Conservation (phyloP, 2,329 filamentous ascomycete genomes). For the Aspergillus neoniger region DNA sequence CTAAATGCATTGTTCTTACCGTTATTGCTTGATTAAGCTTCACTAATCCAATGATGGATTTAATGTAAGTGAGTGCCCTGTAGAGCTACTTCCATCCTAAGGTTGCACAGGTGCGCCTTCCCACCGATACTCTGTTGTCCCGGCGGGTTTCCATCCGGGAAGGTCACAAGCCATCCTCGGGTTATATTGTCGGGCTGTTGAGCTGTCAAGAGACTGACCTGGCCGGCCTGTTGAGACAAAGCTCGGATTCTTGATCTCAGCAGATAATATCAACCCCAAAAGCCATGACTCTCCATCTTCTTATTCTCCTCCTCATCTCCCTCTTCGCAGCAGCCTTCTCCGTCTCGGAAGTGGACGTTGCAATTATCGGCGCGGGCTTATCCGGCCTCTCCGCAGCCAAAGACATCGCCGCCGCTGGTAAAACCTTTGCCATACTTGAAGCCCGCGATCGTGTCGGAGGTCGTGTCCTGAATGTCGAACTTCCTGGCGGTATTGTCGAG, state of each 20-base stretch:
- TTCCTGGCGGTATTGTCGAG: constrained; percentile 20
- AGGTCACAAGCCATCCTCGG: too few relatives aligned
- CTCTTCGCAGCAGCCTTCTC: background rate
- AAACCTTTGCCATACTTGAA: constrained; percentile 5
- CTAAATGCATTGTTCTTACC: too few relatives aligned
- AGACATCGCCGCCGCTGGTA: constrained; percentile 10
- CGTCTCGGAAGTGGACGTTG: constrained; percentile 4
- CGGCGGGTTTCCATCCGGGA: background rate
- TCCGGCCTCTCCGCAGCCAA: constrained; percentile 13
- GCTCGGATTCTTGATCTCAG: background rate
- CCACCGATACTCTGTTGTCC: background rate
- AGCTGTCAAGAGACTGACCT: background rate
- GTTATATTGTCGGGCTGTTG: background rate
- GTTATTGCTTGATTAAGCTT: too few relatives aligned
- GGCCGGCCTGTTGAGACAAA: too few relatives aligned
- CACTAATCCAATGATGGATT: too few relatives aligned
- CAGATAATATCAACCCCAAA: background rate
- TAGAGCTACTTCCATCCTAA: too few relatives aligned
- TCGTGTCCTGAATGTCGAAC: constrained; percentile 11
- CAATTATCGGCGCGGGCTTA: constrained; percentile 9
- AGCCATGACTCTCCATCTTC: background rate
- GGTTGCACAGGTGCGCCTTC: background rate
- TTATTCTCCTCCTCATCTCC: background rate
- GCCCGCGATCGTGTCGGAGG: background rate
- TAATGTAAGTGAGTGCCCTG: too few relatives aligned